Evolutionary conservation across 805 yeast species (phyloP).

Genomic region (Kodamaea nitidulidarum): DNA sequence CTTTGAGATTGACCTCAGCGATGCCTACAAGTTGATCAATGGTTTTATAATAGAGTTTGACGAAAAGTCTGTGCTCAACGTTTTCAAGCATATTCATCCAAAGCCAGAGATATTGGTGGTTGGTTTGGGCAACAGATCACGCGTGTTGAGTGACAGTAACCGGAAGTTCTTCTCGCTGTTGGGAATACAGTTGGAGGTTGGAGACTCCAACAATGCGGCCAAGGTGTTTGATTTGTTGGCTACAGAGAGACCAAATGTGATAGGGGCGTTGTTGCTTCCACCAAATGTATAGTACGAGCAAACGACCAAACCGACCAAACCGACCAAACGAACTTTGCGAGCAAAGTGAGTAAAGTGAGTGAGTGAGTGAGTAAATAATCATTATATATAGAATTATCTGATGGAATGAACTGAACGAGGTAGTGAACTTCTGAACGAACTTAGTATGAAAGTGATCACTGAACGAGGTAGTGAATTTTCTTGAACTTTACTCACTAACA

Average conservation of each 20-base stretch:
- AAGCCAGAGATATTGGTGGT: conserved; percentile 72
- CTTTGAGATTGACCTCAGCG: conserved; percentile 51
- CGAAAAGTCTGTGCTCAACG: conserved; percentile 35
- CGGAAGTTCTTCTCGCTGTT: conserved; percentile 45
- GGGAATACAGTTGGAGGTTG: conserved; percentile 69
- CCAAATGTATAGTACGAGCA: conserved; percentile 45
- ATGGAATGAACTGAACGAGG: too few species aligned
- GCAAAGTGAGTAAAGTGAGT: too few species aligned
- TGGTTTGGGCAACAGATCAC: conserved; percentile 63
- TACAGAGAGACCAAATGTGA: conserved; percentile 70
- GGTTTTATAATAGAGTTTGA: conserved; percentile 54
- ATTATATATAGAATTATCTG: neutral
- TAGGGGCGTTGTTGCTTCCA: conserved; percentile 72
- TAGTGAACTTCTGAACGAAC: too few species aligned
- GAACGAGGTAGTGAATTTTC: too few species aligned
- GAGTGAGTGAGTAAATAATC: neutral
- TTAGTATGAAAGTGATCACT: too few species aligned
- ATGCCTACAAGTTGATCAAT: conserved; percentile 44
- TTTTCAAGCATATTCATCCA: conserved; percentile 60
- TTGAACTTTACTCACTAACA: too few species aligned
- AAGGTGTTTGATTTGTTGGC: conserved; percentile 70
- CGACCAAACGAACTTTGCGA: too few species aligned
- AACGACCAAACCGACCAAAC: too few species aligned
- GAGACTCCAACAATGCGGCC: conserved; percentile 63
- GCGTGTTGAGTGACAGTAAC: conserved; percentile 59